Evolutionary conservation across 257 asterid genomes (phyloP).

Genomic region (Nicotiana benthamiana): DNA sequence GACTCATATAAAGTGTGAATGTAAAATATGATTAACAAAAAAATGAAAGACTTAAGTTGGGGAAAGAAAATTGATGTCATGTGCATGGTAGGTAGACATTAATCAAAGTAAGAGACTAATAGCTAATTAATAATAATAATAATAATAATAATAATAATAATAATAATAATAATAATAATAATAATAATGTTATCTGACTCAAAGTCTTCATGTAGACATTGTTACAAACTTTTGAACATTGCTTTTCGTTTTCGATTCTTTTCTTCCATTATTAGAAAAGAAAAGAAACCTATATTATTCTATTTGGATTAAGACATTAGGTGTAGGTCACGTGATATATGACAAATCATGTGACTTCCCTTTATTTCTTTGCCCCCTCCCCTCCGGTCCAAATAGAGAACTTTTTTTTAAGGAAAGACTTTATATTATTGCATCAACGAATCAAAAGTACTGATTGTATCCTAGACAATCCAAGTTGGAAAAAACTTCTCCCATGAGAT

Average conservation of each 20-base stretch:
- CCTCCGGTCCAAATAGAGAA: no score
- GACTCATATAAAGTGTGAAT: not conserved
- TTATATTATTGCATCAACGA: no score
- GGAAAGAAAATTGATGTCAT: not conserved
- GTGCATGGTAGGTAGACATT: slow-evolving; percentile 2
- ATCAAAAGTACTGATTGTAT: no score
- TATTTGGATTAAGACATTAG: not conserved
- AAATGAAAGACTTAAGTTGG: not conserved
- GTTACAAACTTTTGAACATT: not conserved
- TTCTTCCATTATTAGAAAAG: not conserved
- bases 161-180: no score
- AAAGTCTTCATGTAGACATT: not conserved
- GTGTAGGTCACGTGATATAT: not conserved
- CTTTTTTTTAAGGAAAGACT: no score
- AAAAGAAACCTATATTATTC: not conserved
- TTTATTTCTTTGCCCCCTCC: not conserved
- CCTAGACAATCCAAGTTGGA: no score
- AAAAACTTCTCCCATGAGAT: no score
- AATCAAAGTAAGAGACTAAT: not conserved
- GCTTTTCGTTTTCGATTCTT: not conserved
- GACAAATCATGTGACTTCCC: not conserved
- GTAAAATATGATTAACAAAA: not conserved
- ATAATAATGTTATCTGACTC: not conserved
- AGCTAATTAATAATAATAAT: not conserved
- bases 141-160: no score